Evolutionary conservation across 2,329 filamentous ascomycete genomes (phyloP).

Genomic region (Xylaria sp.): DNA sequence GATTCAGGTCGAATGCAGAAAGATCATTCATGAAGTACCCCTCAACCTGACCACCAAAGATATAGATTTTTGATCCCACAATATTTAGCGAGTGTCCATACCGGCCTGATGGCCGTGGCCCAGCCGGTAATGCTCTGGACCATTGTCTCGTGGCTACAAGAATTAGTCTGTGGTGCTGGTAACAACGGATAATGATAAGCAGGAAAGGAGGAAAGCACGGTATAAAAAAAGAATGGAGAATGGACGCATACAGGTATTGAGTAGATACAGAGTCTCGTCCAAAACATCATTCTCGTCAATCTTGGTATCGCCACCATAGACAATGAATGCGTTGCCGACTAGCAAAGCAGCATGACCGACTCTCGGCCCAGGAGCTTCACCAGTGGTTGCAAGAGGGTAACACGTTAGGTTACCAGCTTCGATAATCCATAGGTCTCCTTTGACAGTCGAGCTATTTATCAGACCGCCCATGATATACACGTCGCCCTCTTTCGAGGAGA

Average conservation of each 20-base stretch:
- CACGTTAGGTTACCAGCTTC: constrained; percentile 91
- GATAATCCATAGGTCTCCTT: constrained; percentile 97
- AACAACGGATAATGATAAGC: constrained; percentile 18
- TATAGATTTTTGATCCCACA: constrained; percentile 93
- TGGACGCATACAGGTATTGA: constrained; percentile 87
- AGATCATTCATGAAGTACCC: constrained; percentile 98
- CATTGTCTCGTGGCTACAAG: constrained; percentile 90
- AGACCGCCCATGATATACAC: constrained; percentile 98
- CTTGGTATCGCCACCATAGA: constrained; percentile 98
- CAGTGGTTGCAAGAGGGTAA: constrained; percentile 89
- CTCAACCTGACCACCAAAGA: constrained; percentile 97
- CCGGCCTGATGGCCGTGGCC: constrained; percentile 84
- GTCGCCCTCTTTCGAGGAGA: constrained; percentile 94
- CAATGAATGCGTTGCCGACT: constrained; percentile 98
- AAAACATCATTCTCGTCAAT: constrained; percentile 90
- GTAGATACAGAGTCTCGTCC: constrained; percentile 93
- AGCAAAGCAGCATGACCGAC: constrained; percentile 94
- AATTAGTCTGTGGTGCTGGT: constrained; percentile 15
- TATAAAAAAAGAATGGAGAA: constrained; percentile 39
- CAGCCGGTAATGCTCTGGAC: constrained; percentile 91
- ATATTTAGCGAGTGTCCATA: constrained; percentile 98
- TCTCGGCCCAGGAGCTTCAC: constrained; percentile 92
- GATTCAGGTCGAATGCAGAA: constrained; percentile 93
- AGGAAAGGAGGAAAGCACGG: constrained; percentile 4
- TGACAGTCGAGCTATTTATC: constrained; percentile 94